These are phyloP conservation scores for Rhipidocladum racemiflorum DNA, from an alignment of 176 grass and related monocot genomes.

Conservation along the genomic window DNA sequence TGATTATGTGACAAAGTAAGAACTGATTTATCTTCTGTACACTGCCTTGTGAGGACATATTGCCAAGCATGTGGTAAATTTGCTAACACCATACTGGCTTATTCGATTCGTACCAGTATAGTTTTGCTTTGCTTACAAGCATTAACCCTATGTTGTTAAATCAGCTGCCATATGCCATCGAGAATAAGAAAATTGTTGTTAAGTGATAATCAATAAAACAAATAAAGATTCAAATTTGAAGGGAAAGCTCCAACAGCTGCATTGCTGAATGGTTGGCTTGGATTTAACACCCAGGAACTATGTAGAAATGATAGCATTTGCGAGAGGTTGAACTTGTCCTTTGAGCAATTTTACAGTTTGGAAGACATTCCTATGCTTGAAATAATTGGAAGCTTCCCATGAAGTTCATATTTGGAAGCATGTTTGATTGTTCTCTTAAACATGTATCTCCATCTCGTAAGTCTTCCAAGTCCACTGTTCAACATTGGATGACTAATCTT, in stretches of 20 bases:
- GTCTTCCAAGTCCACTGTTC: neutral
- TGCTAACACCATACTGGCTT: neutral
- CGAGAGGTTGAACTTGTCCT: neutral
- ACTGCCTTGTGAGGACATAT: neutral
- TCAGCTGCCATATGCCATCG: neutral
- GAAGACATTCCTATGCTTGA: neutral
- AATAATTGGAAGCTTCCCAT: neutral
- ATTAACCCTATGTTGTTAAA: neutral
- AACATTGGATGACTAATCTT: neutral
- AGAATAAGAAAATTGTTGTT: neutral
- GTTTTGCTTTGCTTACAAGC: neutral
- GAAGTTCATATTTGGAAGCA: neutral
- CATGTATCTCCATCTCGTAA: neutral
- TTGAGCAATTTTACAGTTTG: neutral
- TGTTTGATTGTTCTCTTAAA: slow-evolving; percentile 18
- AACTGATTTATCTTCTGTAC: neutral
- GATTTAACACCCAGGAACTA: neutral
- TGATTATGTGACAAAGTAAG: slow-evolving; percentile 70
- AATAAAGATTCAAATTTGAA: neutral
- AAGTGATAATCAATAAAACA: neutral
- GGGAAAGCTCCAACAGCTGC: neutral
- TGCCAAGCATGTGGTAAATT: neutral
- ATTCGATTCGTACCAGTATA: neutral
- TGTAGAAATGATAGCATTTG: neutral
- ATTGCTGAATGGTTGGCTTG: neutral